These are phyloP conservation scores for Candida chauliodis DNA, from an alignment of 805 yeast genomes.

Conservation along the genomic window DNA sequence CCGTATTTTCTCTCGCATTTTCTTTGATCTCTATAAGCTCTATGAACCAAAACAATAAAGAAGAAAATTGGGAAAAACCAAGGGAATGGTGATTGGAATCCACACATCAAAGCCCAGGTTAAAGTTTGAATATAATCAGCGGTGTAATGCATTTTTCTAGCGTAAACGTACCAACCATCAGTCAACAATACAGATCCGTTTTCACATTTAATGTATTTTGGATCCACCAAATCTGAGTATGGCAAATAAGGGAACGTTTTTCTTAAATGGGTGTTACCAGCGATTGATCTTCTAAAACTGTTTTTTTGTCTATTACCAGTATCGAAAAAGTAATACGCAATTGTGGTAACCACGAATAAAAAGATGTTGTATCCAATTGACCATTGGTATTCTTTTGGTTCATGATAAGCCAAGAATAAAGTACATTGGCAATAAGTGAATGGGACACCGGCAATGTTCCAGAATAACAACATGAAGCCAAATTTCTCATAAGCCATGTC, in stretches of 20 bases:
- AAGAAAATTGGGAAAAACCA: conserved; percentile 96
- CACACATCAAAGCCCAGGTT: conserved; percentile 91
- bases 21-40: conserved; percentile 82
- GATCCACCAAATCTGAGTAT: conserved; percentile 74
- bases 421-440: conserved; percentile 96
- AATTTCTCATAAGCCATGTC: conserved; percentile 99
- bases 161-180: conserved; percentile 93
- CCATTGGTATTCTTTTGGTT: conserved; percentile 81
- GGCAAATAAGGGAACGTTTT: conserved; percentile 94
- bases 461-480: conserved; percentile 97
- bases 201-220: conserved; percentile 78
- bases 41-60: conserved; percentile 80
- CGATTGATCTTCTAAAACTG: conserved; percentile 76
- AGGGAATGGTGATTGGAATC: conserved; percentile 82
- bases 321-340: conserved; percentile 90
- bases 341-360: conserved; percentile 53
- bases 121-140: conserved; percentile 87
- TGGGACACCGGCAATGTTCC: conserved; percentile 99
- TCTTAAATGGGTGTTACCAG: conserved; percentile 75
- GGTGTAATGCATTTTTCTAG: conserved; percentile 92
- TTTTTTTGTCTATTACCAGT: conserved; percentile 95
- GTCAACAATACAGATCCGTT: conserved; percentile 81
- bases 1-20: conserved; percentile 89
- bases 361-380: conserved; percentile 55
- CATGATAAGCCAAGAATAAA: conserved; percentile 74